Evolutionary conservation across 768 basidiomycete species (phyloP), one percentile per base, ranked within the genome.

Genomic region (Phylloporus rhodoxanthus): DNA sequence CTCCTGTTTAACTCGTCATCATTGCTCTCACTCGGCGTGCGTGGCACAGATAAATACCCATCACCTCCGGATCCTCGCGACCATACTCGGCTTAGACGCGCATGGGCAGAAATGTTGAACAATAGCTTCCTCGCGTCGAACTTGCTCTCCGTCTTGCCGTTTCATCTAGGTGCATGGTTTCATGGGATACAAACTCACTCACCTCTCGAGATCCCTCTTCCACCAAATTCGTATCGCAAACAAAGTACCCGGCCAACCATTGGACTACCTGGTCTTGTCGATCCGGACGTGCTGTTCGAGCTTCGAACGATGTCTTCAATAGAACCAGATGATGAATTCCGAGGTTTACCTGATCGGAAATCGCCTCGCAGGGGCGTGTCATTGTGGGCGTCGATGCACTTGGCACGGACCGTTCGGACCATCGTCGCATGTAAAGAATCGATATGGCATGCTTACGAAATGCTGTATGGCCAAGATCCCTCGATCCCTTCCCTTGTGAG

Each of bases 61-160:
- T 50, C 60, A 7, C 57, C 63, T 4, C 65, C 66, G 1, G 63
- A 83, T 58, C 79, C 79, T 15, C 77, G 79, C 54, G 82, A 87
- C 57, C 85, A 88, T 57, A 68, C 75, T 13, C 72, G 73, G 47
- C 72, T 88, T 36, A 76, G 78, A 62, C 67, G 70, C 4, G 79
- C 84, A 5, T 87, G 85, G 84, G 78, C 81, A 46, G 73, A 75
- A 34, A 84, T 87, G 84, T 73, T 87, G 25, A 62, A 74, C 38
- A 70, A 66, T 20, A 72, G 79, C 15, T 84, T 85, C 58, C 68
- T 87, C 29, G 68, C 78, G 0, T 63, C 76, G 8, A 76, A 76
- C 17, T 61, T 81, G 7, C 68, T 80, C 52, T 75, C 80, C 15
- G 72, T 86, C 44, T 72, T 87, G 43, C 84, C 83, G 0, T 83